Conservation (phyloP, 2,329 filamentous ascomycete species). For the Talaromyces islandicus region DNA sequence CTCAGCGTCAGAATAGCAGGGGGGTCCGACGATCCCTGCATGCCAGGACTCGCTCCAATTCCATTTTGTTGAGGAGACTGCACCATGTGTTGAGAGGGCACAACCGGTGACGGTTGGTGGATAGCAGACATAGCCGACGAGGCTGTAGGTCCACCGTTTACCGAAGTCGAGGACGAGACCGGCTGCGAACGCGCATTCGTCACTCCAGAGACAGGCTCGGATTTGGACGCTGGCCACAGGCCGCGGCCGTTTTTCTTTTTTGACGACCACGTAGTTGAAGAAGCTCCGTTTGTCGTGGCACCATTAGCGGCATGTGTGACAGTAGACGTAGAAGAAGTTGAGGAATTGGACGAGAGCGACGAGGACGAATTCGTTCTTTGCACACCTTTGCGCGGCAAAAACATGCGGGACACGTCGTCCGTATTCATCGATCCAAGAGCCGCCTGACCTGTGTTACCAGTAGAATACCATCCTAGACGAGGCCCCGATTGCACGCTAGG, state of each 20-base stretch:
- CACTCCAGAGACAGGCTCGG: conserved; percentile 59
- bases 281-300: conserved; percentile 30
- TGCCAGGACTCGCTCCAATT: conserved; percentile 35
- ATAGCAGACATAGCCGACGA: conserved; percentile 59
- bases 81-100: conserved; percentile 63
- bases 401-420: conserved; percentile 82
- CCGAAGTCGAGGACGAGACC: conserved; percentile 51
- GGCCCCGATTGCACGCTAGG: conserved; percentile 57
- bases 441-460: conserved; percentile 53
- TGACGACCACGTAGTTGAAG: conserved; percentile 29
- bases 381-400: conserved; percentile 79
- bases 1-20: conserved; percentile 78
- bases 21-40: conserved; percentile 45
- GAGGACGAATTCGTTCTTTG: conserved; percentile 89
- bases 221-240: conserved; percentile 60
- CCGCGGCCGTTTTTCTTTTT: conserved; percentile 46
- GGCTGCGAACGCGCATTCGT: conserved; percentile 57
- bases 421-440: conserved; percentile 66
- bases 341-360: conserved; percentile 56
- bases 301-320: conserved; percentile 33
- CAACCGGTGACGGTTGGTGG: conserved; percentile 55
- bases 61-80: conserved; percentile 60
- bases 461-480: conserved; percentile 55
- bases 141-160: conserved; percentile 45
- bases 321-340: conserved; percentile 48